A percentile compares a stretch with the other conserved stretches of the same genome.
Conservation (phyloP, 441 rosid genomes). For the Croton setiger region DNA sequence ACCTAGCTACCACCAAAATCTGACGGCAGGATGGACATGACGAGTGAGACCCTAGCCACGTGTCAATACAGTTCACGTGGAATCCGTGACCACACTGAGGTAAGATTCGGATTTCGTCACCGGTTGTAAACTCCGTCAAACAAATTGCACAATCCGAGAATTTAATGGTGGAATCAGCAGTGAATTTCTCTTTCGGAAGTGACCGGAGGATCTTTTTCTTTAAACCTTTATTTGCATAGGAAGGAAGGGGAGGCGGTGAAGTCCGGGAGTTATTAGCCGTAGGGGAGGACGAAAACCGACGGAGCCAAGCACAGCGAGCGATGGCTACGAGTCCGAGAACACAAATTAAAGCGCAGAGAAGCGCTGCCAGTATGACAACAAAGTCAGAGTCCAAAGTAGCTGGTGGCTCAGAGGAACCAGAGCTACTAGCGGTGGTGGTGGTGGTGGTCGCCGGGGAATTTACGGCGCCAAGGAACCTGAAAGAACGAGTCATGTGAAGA, state of each 20-base stretch:
- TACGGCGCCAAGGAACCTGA: slow-evolving; percentile 43
- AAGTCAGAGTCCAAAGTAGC: slow-evolving; percentile 65
- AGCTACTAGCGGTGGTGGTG: background rate
- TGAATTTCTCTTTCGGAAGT: slow-evolving; percentile 54
- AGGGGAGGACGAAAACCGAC: slow-evolving; percentile 28
- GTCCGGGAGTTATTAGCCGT: background rate
- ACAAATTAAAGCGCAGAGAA: slow-evolving; percentile 87
- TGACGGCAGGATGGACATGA: slow-evolving; percentile 98
- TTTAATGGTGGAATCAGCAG: slow-evolving; percentile 38
- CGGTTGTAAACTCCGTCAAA: slow-evolving; percentile 34
- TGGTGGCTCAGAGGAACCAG: slow-evolving; percentile 32
- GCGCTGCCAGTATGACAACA: slow-evolving; percentile 81
- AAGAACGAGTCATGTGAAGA: slow-evolving; percentile 48
- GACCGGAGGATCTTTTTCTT: slow-evolving; percentile 79
- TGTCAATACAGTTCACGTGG: slow-evolving; percentile 86
- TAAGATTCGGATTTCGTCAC: slow-evolving; percentile 76
- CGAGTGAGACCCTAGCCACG: slow-evolving; percentile 91
- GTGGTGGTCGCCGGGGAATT: slow-evolving; percentile 27
- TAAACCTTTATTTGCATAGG: slow-evolving; percentile 71
- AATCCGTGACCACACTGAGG: slow-evolving; percentile 94
- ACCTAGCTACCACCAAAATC: slow-evolving; percentile 56
- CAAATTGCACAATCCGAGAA: slow-evolving; percentile 56
- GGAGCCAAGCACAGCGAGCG: slow-evolving; percentile 87
- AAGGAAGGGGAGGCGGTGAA: slow-evolving; percentile 21
- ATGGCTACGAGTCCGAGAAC: slow-evolving; percentile 79